Percentiles rank a stretch among this genome's conserved stretches.
Conservation (phyloP, 2,329 filamentous ascomycete genomes). For the Atkinsonella texensis region DNA sequence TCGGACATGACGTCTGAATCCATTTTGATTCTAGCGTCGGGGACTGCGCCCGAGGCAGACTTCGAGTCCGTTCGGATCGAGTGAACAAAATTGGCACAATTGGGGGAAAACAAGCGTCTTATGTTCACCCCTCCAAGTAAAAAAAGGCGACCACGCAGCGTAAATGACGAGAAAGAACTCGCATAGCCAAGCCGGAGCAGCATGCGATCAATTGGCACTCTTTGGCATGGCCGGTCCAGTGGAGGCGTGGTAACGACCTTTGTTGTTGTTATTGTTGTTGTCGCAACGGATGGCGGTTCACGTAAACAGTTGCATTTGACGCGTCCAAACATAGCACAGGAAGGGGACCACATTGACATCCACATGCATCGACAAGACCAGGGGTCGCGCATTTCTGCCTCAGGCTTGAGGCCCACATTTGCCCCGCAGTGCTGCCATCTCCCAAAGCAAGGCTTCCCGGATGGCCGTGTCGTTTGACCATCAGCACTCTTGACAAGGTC, state of each 20-base stretch:
- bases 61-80: background rate
- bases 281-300: background rate
- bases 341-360: background rate
- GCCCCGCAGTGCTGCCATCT: background rate
- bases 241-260: constrained; percentile 12
- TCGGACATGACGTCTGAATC: constrained; percentile 48
- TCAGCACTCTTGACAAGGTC: no score
- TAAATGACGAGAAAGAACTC: constrained; percentile 8
- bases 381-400: constrained; percentile 6
- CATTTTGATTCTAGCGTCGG: constrained; percentile 27
- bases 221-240: constrained; percentile 10
- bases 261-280: constrained; percentile 13
- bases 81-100: background rate
- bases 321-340: background rate
- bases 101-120: background rate
- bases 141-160: constrained; percentile 2
- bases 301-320: constrained; percentile 17
- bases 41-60: background rate
- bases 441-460: no score
- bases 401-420: background rate
- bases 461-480: no score
- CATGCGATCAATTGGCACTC: constrained; percentile 10
- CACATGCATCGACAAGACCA: background rate
- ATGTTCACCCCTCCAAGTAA: background rate
- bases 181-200: constrained; percentile 1